phyloP scores from a whole-genome alignment of 768 basidiomycete genomes.

The Myochromella boudieri region DNA sequence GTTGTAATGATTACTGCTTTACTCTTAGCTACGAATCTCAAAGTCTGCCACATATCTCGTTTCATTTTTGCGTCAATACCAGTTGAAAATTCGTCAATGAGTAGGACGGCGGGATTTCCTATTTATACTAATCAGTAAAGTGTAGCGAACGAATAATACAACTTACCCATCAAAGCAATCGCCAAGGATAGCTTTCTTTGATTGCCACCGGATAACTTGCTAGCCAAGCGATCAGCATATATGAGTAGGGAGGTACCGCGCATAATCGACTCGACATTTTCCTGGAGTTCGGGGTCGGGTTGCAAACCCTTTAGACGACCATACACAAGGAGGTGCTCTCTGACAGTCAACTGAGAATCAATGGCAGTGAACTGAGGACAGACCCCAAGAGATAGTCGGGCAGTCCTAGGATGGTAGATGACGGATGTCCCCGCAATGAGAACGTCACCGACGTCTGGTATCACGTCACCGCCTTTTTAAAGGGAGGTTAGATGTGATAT shows the following conservation, averaged over 20 bases:
- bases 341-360: slow-evolving; percentile 73
- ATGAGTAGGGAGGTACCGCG: slow-evolving; percentile 52
- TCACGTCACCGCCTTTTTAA: slow-evolving; percentile 60
- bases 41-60: slow-evolving; percentile 78
- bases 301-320: slow-evolving; percentile 71
- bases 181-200: slow-evolving; percentile 76
- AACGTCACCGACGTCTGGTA: slow-evolving; percentile 69
- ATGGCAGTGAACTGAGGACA: slow-evolving; percentile 87
- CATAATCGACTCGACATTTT: slow-evolving; percentile 59
- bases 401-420: slow-evolving; percentile 57
- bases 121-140: slow-evolving; percentile 29
- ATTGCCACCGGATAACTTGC: slow-evolving; percentile 76
- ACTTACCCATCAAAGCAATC: slow-evolving; percentile 67
- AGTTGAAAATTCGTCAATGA: slow-evolving; percentile 84
- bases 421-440: slow-evolving; percentile 67
- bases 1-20: slow-evolving; percentile 76
- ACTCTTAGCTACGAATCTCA: slow-evolving; percentile 61
- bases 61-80: slow-evolving; percentile 85
- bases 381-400: slow-evolving; percentile 72
- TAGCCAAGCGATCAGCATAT: slow-evolving; percentile 73
- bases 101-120: slow-evolving; percentile 76
- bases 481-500: background rate
- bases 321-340: slow-evolving; percentile 73
- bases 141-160: background rate
- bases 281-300: slow-evolving; percentile 45